Evolutionary conservation across 805 yeast species (phyloP).

Genomic region (Blastobotrys terrestris): DNA sequence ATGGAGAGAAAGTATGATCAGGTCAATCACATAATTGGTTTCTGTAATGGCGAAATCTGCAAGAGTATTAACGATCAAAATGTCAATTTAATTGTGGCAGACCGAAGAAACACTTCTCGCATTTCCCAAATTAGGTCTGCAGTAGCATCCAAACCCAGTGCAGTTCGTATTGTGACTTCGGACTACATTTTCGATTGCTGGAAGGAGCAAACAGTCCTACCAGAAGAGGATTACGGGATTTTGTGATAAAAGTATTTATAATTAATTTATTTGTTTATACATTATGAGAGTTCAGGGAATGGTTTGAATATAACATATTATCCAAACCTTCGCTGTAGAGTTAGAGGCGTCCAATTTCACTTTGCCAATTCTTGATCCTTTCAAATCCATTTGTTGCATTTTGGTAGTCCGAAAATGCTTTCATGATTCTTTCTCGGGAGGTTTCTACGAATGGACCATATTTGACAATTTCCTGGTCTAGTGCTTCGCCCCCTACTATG

Average conservation of each 20-base stretch:
- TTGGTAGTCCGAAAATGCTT: conserved; percentile 71
- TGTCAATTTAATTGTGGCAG: not conserved
- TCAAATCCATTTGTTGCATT: conserved; percentile 33
- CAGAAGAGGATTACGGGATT: not conserved
- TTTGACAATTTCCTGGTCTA: conserved; percentile 73
- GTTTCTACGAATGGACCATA: conserved; percentile 90
- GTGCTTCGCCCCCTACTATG: conserved; percentile 66
- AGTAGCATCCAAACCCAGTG: not conserved
- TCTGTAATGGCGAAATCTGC: not conserved
- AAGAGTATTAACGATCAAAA: not conserved
- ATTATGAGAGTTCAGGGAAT: no score
- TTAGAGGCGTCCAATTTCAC: conserved; percentile 23
- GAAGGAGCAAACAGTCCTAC: not conserved
- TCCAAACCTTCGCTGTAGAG: not conserved
- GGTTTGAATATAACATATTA: no score
- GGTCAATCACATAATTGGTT: not conserved
- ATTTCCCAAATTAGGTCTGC: not conserved
- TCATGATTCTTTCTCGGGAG: conserved; percentile 53
- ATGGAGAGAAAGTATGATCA: not conserved
- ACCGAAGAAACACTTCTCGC: not conserved
- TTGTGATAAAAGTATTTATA: no score
- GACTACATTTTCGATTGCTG: not conserved
- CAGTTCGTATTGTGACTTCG: not conserved
- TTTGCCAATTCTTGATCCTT: conserved; percentile 29
- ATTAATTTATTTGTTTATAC: no score